Percentiles rank a stretch among this genome's conserved stretches.
phyloP scores from a whole-genome alignment of 2,329 filamentous ascomycete species.

The Colletotrichum sp. region DNA sequence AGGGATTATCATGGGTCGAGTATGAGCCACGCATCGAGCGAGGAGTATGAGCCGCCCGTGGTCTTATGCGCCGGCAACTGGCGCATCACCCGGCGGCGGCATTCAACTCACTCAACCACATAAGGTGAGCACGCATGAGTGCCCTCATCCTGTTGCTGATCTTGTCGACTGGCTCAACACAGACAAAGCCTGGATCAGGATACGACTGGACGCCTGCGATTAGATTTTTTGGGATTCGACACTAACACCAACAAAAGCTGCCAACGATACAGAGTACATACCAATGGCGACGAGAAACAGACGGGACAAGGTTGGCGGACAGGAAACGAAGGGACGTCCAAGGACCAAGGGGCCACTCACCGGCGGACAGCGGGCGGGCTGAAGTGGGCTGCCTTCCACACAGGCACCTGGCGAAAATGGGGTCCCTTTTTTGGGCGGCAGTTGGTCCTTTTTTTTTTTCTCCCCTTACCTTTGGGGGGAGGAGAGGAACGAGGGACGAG shows the following conservation, averaged over 20 bases:
- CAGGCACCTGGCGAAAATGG: conserved; percentile 2
- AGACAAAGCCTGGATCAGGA: background rate
- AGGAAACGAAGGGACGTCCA: background rate
- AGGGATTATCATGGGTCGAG: background rate
- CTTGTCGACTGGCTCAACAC: background rate
- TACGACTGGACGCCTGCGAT: background rate
- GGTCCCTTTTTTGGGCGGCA: background rate
- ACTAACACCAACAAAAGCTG: background rate
- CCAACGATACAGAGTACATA: background rate
- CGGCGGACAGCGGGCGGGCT: background rate
- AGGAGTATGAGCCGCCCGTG: background rate
- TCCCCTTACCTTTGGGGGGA: background rate
- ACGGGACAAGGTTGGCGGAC: background rate
- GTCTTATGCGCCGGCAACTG: background rate
- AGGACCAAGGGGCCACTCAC: background rate
- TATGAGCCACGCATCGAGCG: background rate
- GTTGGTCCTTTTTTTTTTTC: background rate
- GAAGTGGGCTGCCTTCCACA: background rate
- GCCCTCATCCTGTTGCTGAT: background rate
- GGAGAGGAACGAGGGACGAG: background rate
- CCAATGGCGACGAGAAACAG: background rate
- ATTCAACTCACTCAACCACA: background rate
- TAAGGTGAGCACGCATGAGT: background rate
- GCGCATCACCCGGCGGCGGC: background rate
- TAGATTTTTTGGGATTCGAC: background rate